phyloP scores from a whole-genome alignment of 2,329 filamentous ascomycete species.

The Phyllosticta citrichinensis region DNA sequence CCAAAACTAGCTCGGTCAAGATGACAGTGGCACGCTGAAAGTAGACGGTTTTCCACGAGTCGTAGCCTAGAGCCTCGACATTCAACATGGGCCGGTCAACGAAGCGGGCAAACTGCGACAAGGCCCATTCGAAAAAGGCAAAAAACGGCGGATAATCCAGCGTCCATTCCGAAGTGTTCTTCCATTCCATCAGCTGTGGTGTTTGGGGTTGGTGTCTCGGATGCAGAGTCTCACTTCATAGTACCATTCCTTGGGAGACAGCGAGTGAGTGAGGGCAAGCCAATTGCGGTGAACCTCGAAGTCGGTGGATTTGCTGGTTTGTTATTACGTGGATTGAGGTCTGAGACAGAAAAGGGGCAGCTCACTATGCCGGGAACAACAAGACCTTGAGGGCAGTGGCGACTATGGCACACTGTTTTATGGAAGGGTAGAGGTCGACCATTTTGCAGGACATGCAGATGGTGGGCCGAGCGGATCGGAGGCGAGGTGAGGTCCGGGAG shows the following conservation, averaged over 20 bases:
- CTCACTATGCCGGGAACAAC: slow-evolving; percentile 89
- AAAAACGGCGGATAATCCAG: slow-evolving; percentile 98
- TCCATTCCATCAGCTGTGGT: slow-evolving; percentile 12
- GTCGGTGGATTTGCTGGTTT: slow-evolving; percentile 83
- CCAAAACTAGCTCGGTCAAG: slow-evolving; percentile 68
- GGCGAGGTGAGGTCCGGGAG: not conserved
- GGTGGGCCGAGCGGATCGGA: not conserved
- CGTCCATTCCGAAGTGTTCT: slow-evolving; percentile 97
- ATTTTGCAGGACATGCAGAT: not conserved
- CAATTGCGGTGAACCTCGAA: slow-evolving; percentile 99
- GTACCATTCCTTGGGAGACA: slow-evolving; percentile 87
- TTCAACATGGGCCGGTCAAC: slow-evolving; percentile 74
- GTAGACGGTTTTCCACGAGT: slow-evolving; percentile 87
- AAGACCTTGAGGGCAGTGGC: slow-evolving; percentile 84
- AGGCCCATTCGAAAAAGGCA: slow-evolving; percentile 87
- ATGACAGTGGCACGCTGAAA: slow-evolving; percentile 91
- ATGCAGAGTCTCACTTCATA: slow-evolving; percentile 51
- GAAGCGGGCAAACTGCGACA: slow-evolving; percentile 71
- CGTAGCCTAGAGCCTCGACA: slow-evolving; percentile 71
- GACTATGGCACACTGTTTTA: slow-evolving; percentile 77
- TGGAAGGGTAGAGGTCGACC: slow-evolving; percentile 58
- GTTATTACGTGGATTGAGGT: not conserved
- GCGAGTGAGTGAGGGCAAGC: slow-evolving; percentile 87
- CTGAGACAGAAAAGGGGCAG: slow-evolving; percentile 16
- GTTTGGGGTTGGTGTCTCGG: not conserved